A percentile compares a stretch with the other conserved stretches of the same genome.
These are phyloP conservation scores for Lyophyllum decastes DNA, from an alignment of 768 basidiomycete species.

Conservation along the genomic window DNA sequence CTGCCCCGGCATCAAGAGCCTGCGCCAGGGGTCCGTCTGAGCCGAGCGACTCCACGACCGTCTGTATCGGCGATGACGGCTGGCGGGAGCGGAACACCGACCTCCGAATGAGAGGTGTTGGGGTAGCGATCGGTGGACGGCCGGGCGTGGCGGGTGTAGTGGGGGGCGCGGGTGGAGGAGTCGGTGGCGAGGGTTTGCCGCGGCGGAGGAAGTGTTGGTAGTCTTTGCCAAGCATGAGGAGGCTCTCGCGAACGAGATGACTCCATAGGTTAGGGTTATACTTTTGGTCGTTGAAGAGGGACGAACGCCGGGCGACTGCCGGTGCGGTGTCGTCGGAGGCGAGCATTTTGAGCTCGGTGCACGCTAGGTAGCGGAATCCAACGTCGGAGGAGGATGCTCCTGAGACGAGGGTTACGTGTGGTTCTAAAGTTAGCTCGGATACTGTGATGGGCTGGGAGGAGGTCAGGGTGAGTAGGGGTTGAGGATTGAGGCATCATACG, in stretches of 20 bases:
- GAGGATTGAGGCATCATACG: slow-evolving; percentile 8
- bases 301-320: slow-evolving; percentile 46
- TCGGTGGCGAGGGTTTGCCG: slow-evolving; percentile 43
- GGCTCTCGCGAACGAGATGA: slow-evolving; percentile 55
- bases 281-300: slow-evolving; percentile 71
- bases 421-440: slow-evolving; percentile 46
- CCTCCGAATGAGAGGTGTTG: slow-evolving; percentile 39
- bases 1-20: slow-evolving; percentile 49
- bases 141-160: slow-evolving; percentile 12
- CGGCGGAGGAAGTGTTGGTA: slow-evolving; percentile 65
- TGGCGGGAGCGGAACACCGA: slow-evolving; percentile 45
- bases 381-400: slow-evolving; percentile 58
- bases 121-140: slow-evolving; percentile 34
- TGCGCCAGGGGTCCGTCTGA: slow-evolving; percentile 59
- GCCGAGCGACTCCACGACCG: slow-evolving; percentile 56
- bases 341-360: slow-evolving; percentile 57
- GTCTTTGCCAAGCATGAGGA: slow-evolving; percentile 65
- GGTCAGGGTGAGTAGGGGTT: background rate
- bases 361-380: slow-evolving; percentile 65
- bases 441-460: slow-evolving; percentile 47
- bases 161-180: slow-evolving; percentile 15
- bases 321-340: slow-evolving; percentile 43
- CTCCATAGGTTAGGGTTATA: slow-evolving; percentile 66
- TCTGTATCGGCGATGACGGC: slow-evolving; percentile 47
- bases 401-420: slow-evolving; percentile 58